Evolutionary conservation across 805 yeast genomes (phyloP), one percentile per base, ranked within the genome.

Genomic region (Cyberlindnera mrakii): DNA sequence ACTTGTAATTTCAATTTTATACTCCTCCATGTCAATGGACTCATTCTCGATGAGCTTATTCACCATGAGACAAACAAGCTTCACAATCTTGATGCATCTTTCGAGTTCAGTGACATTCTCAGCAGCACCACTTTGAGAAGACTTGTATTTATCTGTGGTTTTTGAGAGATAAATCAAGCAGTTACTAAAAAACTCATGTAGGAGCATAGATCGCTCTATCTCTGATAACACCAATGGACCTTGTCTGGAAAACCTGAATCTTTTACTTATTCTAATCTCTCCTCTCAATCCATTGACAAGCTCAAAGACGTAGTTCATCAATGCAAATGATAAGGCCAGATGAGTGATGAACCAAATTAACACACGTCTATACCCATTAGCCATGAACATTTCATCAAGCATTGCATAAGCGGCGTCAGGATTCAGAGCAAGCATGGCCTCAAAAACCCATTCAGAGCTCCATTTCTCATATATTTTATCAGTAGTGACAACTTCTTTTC

Each of bases 371-470:
- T 70, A 74, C 0, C 88, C 88, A 43, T 66, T 64, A 40, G 80
- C 75, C 86, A 83, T 82, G 42, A 84, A 64, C 69, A 85, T 64
- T 60, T 85, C 91, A 59, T 82, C 89, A 57, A 82, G 64, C 41
- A 82, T 64, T 15, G 73, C 65, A 56, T 77, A 74, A 0, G 80
- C 73, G 3, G 79, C 62, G 10, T 69, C 64, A 5, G 77, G 77
- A 54, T 82, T 80, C 43, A 65, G 62, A 19, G 67, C 68, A 16
- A 82, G 53, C 44, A 80, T 64, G 33, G 71, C 65, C 48, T 77
- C 82, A 56, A 82, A 78, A 2, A 67, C 65, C 59, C 55, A 57
- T 43, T 65, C 68, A 8, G 65, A 55, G 32, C 72, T 66, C 63
- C 77, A 67, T 43, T 60, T 64, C 37, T 68, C 66, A 53, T 77